Conservation (phyloP, 2,329 filamentous ascomycete species). For the Bipolaris sorokiniana region DNA sequence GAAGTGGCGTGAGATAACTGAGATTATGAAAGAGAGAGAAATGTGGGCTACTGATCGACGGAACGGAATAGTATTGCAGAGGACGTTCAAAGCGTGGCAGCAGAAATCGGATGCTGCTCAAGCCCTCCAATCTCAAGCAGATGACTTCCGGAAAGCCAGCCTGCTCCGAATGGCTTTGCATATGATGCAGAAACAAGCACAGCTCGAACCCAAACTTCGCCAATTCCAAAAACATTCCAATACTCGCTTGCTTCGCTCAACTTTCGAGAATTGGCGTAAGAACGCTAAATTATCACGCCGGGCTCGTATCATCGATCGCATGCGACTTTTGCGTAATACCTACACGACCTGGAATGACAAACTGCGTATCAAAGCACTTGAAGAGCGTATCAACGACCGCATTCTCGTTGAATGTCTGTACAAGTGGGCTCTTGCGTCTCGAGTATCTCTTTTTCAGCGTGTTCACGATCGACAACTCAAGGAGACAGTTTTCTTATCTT, state of each 20-base stretch:
- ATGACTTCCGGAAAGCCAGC: slow-evolving; percentile 38
- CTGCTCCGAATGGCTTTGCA: slow-evolving; percentile 33
- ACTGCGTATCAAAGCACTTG: slow-evolving; percentile 61
- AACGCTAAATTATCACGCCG: slow-evolving; percentile 51
- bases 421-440: slow-evolving; percentile 64
- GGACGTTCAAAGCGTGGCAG: slow-evolving; percentile 33
- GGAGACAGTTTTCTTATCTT: slow-evolving; percentile 32
- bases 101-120: slow-evolving; percentile 24
- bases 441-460: slow-evolving; percentile 50
- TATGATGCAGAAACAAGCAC: slow-evolving; percentile 47
- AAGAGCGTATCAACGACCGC: slow-evolving; percentile 61
- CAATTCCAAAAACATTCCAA: slow-evolving; percentile 54
- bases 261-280: slow-evolving; percentile 59
- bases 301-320: slow-evolving; percentile 58
- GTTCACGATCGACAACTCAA: slow-evolving; percentile 44
- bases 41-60: slow-evolving; percentile 29
- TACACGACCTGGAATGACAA: slow-evolving; percentile 68
- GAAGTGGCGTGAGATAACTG: slow-evolving; percentile 37
- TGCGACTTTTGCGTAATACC: slow-evolving; percentile 62
- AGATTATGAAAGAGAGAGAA: slow-evolving; percentile 36
- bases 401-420: slow-evolving; percentile 63
- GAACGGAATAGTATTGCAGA: slow-evolving; percentile 33
- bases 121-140: slow-evolving; percentile 45
- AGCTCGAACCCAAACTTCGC: slow-evolving; percentile 52
- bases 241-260: slow-evolving; percentile 53